Percentiles rank a stretch among this genome's conserved stretches.
Conservation (phyloP, 2,329 filamentous ascomycete species). For the Capronia coronata region DNA sequence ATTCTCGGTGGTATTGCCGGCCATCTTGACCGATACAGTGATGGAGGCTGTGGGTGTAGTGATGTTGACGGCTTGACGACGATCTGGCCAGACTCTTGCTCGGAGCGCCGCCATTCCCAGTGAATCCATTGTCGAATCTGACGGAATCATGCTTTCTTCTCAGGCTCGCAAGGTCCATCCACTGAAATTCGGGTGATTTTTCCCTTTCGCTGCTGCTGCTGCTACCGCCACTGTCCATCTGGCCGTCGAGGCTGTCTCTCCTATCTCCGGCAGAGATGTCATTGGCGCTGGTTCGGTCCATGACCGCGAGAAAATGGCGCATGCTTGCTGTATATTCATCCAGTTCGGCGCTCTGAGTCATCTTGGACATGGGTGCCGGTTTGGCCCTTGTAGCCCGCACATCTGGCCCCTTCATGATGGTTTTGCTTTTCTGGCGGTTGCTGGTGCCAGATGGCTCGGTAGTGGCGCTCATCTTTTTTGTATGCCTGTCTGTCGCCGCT, state of each 20-base stretch:
- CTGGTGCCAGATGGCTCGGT: slow-evolving; percentile 4
- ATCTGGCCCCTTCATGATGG: neutral
- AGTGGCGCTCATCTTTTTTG: slow-evolving; percentile 7
- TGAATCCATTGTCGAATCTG: neutral
- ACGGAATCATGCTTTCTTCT: slow-evolving; percentile 14
- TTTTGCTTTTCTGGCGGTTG: slow-evolving; percentile 11
- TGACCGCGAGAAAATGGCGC: slow-evolving; percentile 22
- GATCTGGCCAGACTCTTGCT: slow-evolving; percentile 2
- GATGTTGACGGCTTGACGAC: slow-evolving; percentile 6
- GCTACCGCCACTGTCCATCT: slow-evolving; percentile 11
- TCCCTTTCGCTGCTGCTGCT: slow-evolving; percentile 15
- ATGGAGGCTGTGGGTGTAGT: neutral
- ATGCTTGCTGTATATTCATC: slow-evolving; percentile 28
- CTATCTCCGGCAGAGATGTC: neutral
- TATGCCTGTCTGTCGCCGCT: neutral
- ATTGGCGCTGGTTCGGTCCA: slow-evolving; percentile 2
- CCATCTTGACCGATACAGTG: neutral
- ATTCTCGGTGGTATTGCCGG: slow-evolving; percentile 1
- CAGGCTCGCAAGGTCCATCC: slow-evolving; percentile 26
- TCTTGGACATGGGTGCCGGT: slow-evolving; percentile 15
- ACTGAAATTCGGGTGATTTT: slow-evolving; percentile 24
- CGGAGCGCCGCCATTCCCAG: neutral
- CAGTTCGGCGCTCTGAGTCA: slow-evolving; percentile 19
- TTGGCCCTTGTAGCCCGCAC: slow-evolving; percentile 1
- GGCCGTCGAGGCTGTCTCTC: slow-evolving; percentile 10